These are phyloP conservation scores for Aphanoascus verrucosus DNA, from an alignment of 2,329 filamentous ascomycete species.

Conservation along the genomic window DNA sequence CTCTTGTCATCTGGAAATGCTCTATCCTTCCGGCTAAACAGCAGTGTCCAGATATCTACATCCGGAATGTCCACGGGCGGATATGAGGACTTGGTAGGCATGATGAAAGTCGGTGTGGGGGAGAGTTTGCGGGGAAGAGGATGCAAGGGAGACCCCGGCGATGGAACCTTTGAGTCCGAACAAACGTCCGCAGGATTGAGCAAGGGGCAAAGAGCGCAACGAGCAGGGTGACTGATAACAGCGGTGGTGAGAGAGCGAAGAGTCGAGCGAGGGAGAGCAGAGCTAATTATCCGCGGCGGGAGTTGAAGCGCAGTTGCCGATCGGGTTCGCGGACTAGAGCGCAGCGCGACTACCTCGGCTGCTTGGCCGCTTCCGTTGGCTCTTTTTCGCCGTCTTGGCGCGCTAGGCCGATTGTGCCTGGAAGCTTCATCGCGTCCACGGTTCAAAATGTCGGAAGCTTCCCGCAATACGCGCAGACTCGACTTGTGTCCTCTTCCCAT, in stretches of 20 bases:
- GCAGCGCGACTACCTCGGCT: constrained; percentile 5
- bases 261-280: neutral
- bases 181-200: neutral
- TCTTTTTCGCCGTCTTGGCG: constrained; percentile 9
- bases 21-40: constrained; percentile 60
- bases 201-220: neutral
- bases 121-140: neutral
- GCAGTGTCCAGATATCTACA: constrained; percentile 64
- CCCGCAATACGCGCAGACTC: no score
- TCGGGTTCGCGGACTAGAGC: constrained; percentile 1
- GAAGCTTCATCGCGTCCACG: no score
- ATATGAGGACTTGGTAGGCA: constrained; percentile 62
- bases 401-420: neutral
- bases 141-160: constrained; percentile 4
- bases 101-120: constrained; percentile 27
- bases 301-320: neutral
- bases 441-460: no score
- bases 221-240: neutral
- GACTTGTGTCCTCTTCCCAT: no score
- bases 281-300: neutral
- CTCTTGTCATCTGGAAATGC: constrained; percentile 63
- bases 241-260: neutral
- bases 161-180: neutral
- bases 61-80: constrained; percentile 58
- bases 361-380: constrained; percentile 2